A percentile compares a stretch with the other conserved stretches of the same genome.
phyloP scores from a whole-genome alignment of 2,329 filamentous ascomycete genomes.

The Cercospora sp. region DNA sequence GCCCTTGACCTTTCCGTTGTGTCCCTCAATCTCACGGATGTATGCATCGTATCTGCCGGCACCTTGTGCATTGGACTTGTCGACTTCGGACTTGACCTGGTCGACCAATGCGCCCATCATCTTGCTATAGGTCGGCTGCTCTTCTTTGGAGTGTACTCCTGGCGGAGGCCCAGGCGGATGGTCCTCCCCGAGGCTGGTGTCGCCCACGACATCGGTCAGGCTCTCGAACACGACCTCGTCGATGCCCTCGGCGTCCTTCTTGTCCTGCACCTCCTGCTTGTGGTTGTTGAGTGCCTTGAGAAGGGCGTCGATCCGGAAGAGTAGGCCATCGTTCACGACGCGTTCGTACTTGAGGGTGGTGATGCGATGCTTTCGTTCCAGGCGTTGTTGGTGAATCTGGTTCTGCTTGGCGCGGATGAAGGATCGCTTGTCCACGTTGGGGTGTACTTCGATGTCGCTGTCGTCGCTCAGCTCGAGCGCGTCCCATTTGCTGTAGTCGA shows the following conservation, averaged over 20 bases:
- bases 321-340: slow-evolving; percentile 86
- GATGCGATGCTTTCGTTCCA: slow-evolving; percentile 84
- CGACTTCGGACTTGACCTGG: slow-evolving; percentile 83
- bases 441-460: slow-evolving; percentile 96
- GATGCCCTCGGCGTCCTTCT: slow-evolving; percentile 60
- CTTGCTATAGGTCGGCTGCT: slow-evolving; percentile 83
- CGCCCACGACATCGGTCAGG: slow-evolving; percentile 71
- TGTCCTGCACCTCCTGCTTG: slow-evolving; percentile 59
- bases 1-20: slow-evolving; percentile 73
- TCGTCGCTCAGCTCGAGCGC: slow-evolving; percentile 96
- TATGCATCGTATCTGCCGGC: slow-evolving; percentile 68
- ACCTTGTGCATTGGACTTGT: slow-evolving; percentile 63
- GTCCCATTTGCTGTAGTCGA: slow-evolving; percentile 78
- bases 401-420: slow-evolving; percentile 98
- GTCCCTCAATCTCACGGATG: slow-evolving; percentile 72
- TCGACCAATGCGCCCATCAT: slow-evolving; percentile 98
- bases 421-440: slow-evolving; percentile 96
- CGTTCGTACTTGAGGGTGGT: slow-evolving; percentile 89
- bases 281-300: slow-evolving; percentile 73
- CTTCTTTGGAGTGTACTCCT: slow-evolving; percentile 73
- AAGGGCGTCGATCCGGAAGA: slow-evolving; percentile 78
- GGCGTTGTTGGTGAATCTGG: slow-evolving; percentile 90
- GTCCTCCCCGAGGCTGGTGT: slow-evolving; percentile 68
- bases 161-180: slow-evolving; percentile 75
- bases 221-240: slow-evolving; percentile 86